Evolutionary conservation across 768 basidiomycete species (phyloP), one percentile per base, ranked within the genome.

Genomic region (Pholiota microspora): DNA sequence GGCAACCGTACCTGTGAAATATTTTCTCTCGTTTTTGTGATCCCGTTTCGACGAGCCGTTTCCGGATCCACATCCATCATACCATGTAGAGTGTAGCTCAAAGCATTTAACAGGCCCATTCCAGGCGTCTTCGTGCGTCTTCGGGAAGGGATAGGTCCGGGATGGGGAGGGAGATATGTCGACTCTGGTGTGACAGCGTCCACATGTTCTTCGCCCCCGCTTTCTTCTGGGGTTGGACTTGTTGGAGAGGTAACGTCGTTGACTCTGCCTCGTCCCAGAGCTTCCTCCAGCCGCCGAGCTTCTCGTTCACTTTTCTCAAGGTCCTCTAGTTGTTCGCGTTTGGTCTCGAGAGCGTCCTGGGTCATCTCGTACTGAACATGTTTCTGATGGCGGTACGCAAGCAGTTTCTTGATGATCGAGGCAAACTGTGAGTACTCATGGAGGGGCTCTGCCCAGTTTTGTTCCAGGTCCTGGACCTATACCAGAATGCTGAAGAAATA

Each of bases 31-130:
- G 94, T 94, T 75, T 97, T 98, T 57, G 89, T 89, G 59, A 99
- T 98, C 49, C 87, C 84, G 64, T 89, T 98, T 59, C 97, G 79
- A 56, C 97, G 77, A 4, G 96, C 95, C 15, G 90, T 92, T 74
- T 98, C 97, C 2, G 97, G 97, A 71, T 99, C 97, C 15, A 91
- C 91, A 62, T 99, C 97, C 88, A 99, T 98, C 86, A 98, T 95
- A 4, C 96, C 95, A 61, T 95, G 94, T 52, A 99, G 69, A 21
- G 94, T 95, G 71, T 97, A 95, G 65, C 89, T 94, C 38, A 99
- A 75, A 13, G 97, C 97, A 61, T 86, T 93, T 31, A 99, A 64
- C 21, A 99, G 73, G 16, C 92, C 94, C 80, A 91, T 91, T 6
- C 89, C 90, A 51, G 89, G 88, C 10, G 85, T 73, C 53, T 81